A percentile compares a stretch with the other conserved stretches of the same genome.
Conservation (phyloP, 1,139 yeast species). For the Candida sanyaensis region DNA sequence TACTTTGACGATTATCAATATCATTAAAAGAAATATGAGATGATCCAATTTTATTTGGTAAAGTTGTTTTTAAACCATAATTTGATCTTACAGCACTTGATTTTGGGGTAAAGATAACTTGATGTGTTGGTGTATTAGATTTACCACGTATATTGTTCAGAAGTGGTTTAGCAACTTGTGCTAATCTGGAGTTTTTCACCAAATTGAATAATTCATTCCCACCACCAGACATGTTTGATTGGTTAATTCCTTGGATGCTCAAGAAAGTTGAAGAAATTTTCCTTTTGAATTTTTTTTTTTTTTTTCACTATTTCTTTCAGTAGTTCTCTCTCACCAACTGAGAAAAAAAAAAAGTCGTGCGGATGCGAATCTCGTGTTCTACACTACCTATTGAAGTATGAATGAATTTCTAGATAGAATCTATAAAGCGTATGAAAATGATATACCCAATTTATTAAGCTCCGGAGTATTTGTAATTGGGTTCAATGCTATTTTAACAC, state of each 20-base stretch:
- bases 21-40: slow-evolving; percentile 47
- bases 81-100: slow-evolving; percentile 44
- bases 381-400: background rate
- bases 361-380: background rate
- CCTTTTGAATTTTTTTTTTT: background rate
- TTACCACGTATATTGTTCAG: slow-evolving; percentile 34
- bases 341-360: slow-evolving; percentile 1
- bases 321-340: background rate
- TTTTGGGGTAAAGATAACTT: slow-evolving; percentile 45
- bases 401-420: background rate
- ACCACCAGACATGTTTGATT: slow-evolving; percentile 3
- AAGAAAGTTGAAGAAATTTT: background rate
- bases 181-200: slow-evolving; percentile 44
- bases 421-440: slow-evolving; percentile 39
- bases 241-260: background rate
- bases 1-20: slow-evolving; percentile 42
- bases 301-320: background rate
- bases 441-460: slow-evolving; percentile 38
- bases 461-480: slow-evolving; percentile 35
- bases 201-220: slow-evolving; percentile 28
- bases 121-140: slow-evolving; percentile 43
- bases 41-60: slow-evolving; percentile 45
- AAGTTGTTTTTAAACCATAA: slow-evolving; percentile 46
- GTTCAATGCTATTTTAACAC: slow-evolving; percentile 51
- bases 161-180: slow-evolving; percentile 50